These are phyloP conservation scores for Endocalyx cinctus DNA, from an alignment of 2,329 filamentous ascomycete species.

Conservation along the genomic window DNA sequence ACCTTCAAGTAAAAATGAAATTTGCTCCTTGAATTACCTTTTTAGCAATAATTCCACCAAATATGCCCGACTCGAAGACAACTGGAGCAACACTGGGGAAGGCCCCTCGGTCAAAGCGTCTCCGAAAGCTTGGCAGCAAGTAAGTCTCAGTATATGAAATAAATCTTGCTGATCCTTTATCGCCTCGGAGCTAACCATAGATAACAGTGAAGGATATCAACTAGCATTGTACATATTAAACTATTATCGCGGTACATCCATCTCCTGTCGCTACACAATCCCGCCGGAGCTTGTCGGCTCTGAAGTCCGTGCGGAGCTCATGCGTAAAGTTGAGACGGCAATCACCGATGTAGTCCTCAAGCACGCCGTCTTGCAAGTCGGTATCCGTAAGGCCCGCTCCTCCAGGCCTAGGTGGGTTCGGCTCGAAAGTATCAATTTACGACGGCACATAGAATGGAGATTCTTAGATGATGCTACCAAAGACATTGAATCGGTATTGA, in stretches of 20 bases:
- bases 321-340: constrained; percentile 10
- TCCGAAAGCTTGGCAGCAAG: no score
- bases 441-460: constrained; percentile 15
- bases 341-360: constrained; percentile 9
- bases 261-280: constrained; percentile 17
- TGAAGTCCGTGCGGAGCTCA: constrained; percentile 5
- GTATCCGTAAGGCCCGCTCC: constrained; percentile 12
- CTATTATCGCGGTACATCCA: constrained; percentile 14
- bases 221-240: constrained; percentile 16
- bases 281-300: constrained; percentile 9
- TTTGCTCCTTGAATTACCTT: no score
- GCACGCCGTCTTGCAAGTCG: constrained; percentile 16
- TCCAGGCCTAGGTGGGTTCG: constrained; percentile 12
- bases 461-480: constrained; percentile 8
- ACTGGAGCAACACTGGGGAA: no score
- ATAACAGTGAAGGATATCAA: constrained; percentile 19
- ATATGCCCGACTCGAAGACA: no score
- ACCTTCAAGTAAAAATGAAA: no score
- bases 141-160: no score
- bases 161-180: no score
- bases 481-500: constrained; percentile 1
- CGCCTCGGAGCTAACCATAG: no score
- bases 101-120: no score
- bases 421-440: constrained; percentile 13
- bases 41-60: no score